Evolutionary conservation across 768 basidiomycete species (phyloP).

Genomic region (Auriscalpium vulgare): DNA sequence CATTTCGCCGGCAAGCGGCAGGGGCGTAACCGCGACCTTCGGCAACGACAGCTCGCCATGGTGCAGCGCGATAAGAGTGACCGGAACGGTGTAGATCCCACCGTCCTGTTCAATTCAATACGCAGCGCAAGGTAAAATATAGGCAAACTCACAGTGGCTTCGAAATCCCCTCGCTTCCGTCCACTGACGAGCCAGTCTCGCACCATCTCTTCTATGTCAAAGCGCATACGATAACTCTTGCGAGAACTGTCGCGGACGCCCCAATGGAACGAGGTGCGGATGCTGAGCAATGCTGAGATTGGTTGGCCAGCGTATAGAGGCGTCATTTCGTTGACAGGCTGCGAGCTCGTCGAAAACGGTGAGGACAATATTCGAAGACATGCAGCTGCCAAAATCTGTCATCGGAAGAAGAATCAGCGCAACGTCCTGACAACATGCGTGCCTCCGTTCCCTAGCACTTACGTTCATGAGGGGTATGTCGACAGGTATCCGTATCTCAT

Average conservation of each 20-base stretch:
- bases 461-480: conserved; percentile 81
- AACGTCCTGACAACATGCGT: not conserved
- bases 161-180: conserved; percentile 76
- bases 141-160: conserved; percentile 50
- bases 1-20: conserved; percentile 42
- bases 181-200: conserved; percentile 90
- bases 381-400: conserved; percentile 60
- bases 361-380: conserved; percentile 41
- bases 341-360: conserved; percentile 29
- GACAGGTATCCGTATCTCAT: conserved; percentile 73
- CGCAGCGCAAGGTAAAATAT: not conserved
- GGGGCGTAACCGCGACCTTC: conserved; percentile 54
- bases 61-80: conserved; percentile 82
- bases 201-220: conserved; percentile 73
- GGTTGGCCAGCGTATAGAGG: conserved; percentile 81
- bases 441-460: conserved; percentile 20
- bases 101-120: conserved; percentile 44
- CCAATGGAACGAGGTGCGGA: conserved; percentile 78
- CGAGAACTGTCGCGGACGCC: conserved; percentile 35
- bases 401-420: conserved; percentile 2
- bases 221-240: conserved; percentile 52
- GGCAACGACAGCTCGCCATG: conserved; percentile 78
- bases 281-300: conserved; percentile 55
- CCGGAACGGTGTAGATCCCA: conserved; percentile 44
- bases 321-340: conserved; percentile 3